phyloP scores from a whole-genome alignment of 2,329 filamentous ascomycete species.

The Exophiala aquamarina region DNA sequence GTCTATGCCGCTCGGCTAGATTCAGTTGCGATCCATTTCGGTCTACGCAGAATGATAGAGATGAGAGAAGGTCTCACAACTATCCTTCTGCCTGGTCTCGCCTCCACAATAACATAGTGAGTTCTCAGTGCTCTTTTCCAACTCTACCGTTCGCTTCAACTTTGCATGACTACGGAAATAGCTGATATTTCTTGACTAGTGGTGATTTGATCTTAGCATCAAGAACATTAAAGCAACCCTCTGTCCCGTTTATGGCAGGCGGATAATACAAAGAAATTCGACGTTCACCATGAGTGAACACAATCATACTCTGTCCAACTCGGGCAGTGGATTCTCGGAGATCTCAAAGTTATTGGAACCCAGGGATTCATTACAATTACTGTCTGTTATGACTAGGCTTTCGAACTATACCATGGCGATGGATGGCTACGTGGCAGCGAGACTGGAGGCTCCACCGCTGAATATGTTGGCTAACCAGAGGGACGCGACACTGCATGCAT shows the following conservation, averaged over 20 bases:
- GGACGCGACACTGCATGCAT: slow-evolving; percentile 37
- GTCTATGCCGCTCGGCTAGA: slow-evolving; percentile 12
- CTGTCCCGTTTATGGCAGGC: slow-evolving; percentile 7
- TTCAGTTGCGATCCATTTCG: slow-evolving; percentile 22
- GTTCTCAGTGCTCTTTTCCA: neutral
- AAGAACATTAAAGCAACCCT: slow-evolving; percentile 4
- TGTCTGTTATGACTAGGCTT: neutral
- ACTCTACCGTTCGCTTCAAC: neutral
- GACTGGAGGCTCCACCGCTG: slow-evolving; percentile 4
- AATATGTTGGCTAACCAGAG: slow-evolving; percentile 35
- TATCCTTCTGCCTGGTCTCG: slow-evolving; percentile 12
- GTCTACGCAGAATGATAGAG: slow-evolving; percentile 23
- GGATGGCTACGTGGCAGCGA: slow-evolving; percentile 11
- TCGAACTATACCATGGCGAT: slow-evolving; percentile 9
- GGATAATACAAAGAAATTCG: neutral
- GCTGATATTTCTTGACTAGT: neutral
- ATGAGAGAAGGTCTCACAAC: slow-evolving; percentile 23
- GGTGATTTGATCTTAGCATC: slow-evolving; percentile 11
- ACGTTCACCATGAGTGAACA: slow-evolving; percentile 5
- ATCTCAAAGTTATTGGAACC: slow-evolving; percentile 3
- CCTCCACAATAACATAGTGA: slow-evolving; percentile 11
- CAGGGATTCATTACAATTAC: neutral
- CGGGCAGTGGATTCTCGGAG: slow-evolving; percentile 7
- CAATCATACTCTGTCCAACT: slow-evolving; percentile 9
- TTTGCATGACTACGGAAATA: slow-evolving; percentile 1